Percentiles rank a stretch among this genome's conserved stretches.
Conservation (phyloP, 176 grass and related monocot species). For the Juncus effusus region DNA sequence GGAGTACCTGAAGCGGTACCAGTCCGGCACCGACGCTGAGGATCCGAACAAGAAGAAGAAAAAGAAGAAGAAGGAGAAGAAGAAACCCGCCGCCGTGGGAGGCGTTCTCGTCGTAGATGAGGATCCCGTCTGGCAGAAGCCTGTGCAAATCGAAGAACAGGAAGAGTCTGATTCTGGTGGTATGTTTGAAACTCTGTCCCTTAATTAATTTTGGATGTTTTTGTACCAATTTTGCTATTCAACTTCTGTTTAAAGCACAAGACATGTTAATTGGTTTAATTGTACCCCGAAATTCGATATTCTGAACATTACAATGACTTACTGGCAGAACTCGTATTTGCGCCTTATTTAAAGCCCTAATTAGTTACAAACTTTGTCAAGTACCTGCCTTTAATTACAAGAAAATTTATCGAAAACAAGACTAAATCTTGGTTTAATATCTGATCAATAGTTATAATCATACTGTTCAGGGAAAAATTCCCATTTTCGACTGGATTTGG, state of each 20-base stretch:
- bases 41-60: slow-evolving; percentile 48
- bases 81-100: slow-evolving; percentile 34
- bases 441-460: too few species aligned
- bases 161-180: slow-evolving; percentile 25
- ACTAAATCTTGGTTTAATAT: too few species aligned
- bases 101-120: slow-evolving; percentile 89
- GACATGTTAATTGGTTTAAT: not conserved
- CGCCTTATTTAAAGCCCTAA: too few species aligned
- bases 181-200: not conserved
- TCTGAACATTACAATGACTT: too few species aligned
- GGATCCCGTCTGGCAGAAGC: slow-evolving; percentile 96
- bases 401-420: too few species aligned
- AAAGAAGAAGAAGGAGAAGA: slow-evolving; percentile 78
- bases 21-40: slow-evolving; percentile 34
- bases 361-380: too few species aligned
- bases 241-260: too few species aligned
- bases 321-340: too few species aligned
- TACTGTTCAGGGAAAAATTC: too few species aligned
- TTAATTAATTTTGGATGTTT: not conserved
- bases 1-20: slow-evolving; percentile 89
- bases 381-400: not conserved
- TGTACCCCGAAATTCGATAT: not conserved
- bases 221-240: not conserved
- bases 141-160: slow-evolving; percentile 66
- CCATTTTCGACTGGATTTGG: too few species aligned